Evolutionary conservation across 2,329 filamentous ascomycete species (phyloP), one percentile per base, ranked within the genome.

Genomic region (Monosporascus sp.): DNA sequence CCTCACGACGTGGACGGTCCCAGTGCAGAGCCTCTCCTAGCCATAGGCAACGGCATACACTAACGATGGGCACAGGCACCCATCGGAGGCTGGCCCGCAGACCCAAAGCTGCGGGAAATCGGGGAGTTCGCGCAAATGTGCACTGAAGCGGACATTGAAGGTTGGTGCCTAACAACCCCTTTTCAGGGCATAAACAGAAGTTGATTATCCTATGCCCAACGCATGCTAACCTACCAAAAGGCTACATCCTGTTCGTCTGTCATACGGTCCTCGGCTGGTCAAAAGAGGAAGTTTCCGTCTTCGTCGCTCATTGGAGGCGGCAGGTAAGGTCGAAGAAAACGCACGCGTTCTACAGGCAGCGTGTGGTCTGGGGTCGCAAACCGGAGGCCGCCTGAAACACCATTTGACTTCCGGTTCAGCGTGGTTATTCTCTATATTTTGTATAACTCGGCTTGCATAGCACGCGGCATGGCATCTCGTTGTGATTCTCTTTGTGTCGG

Each of bases 251-350:
- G 9, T 71, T 65, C 37, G 67, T 74, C 50, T 65, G 63, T 0
- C 65, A 71, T 17, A 65, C 73, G 49, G 68, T 72, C 15, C 54
- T 65, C 5, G 68, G 68, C 0, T 74, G 71, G 72, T 60, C 63
- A 0, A 63, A 58, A 8, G 63, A 68, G 2, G 67, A 74, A 4
- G 66, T 72, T 0, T 55, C 65, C 1, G 55, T 66, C 3, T 73
- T 70, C 49, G 66, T 70, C 15, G 68, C 65, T 2, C 63, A 70
- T 26, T 63, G 72, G 11, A 65, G 66, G 18, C 64, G 66, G 9
- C 68, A 69, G 51, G 60, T 70, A 3, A 59, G 66, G 3, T 62
- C 62, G 1, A 59, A 60, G 1, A 66, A 58, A 26, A 55, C 65
- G 7, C 67, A 69, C 41, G 54, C 63, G 1, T 67, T 61, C 50